These are phyloP conservation scores for Xylariaceae sp. DNA, from an alignment of 2,329 filamentous ascomycete species.

Conservation along the genomic window DNA sequence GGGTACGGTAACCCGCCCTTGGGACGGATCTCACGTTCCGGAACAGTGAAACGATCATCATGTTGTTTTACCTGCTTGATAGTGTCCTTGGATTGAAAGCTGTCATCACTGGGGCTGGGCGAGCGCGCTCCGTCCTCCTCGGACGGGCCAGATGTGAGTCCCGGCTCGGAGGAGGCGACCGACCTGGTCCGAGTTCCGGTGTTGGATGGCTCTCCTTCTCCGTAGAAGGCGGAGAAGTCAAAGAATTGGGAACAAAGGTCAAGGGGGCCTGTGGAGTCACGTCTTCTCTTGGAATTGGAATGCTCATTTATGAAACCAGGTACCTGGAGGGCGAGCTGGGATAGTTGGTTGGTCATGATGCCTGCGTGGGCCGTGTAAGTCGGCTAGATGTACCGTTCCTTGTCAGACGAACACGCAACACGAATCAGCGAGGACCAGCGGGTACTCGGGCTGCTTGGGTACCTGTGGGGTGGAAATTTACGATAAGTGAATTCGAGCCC, in stretches of 20 bases:
- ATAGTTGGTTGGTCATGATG: constrained; percentile 41
- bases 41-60: constrained; percentile 43
- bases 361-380: constrained; percentile 45
- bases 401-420: constrained; percentile 44
- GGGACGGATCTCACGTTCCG: constrained; percentile 41
- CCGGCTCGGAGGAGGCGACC: constrained; percentile 42
- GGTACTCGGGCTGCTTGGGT: constrained; percentile 40
- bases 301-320: constrained; percentile 40
- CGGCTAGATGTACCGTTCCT: constrained; percentile 42
- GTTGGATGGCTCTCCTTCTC: constrained; percentile 36
- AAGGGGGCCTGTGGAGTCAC: constrained; percentile 35
- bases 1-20: constrained; percentile 39
- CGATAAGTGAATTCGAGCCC: constrained; percentile 42
- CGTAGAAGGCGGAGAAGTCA: constrained; percentile 41
- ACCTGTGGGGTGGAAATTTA: constrained; percentile 43
- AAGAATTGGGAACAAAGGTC: constrained; percentile 36
- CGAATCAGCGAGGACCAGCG: constrained; percentile 44
- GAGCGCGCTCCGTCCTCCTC: constrained; percentile 43
- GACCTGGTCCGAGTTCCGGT: constrained; percentile 41
- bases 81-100: constrained; percentile 37
- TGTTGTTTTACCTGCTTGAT: constrained; percentile 41
- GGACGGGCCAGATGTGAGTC: constrained; percentile 43
- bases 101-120: constrained; percentile 37
- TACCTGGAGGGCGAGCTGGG: constrained; percentile 41
- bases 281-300: constrained; percentile 37